Conservation (phyloP, 2,329 filamentous ascomycete genomes). For the Helminthosporium solani region DNA sequence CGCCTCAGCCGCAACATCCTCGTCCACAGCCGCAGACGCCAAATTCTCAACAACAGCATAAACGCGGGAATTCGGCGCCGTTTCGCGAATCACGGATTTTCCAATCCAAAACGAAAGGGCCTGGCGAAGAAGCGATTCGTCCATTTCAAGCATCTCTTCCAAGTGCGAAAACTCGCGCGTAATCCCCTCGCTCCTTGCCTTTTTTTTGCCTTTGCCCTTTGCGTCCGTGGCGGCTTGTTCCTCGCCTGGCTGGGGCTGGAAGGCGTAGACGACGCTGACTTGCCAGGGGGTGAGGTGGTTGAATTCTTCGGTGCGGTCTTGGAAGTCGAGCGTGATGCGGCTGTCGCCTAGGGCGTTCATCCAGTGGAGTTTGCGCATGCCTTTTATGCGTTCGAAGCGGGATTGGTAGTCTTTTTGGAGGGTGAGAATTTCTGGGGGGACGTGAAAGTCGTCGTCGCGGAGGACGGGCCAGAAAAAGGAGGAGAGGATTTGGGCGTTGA, state of each 20-base stretch:
- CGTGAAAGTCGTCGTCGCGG: slow-evolving; percentile 65
- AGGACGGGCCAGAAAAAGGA: slow-evolving; percentile 91
- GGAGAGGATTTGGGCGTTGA: slow-evolving; percentile 84
- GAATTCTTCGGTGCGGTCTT: slow-evolving; percentile 73
- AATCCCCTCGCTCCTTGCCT: slow-evolving; percentile 26
- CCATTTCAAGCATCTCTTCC: slow-evolving; percentile 64
- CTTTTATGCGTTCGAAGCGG: slow-evolving; percentile 78
- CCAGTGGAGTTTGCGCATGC: slow-evolving; percentile 85
- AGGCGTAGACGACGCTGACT: slow-evolving; percentile 83
- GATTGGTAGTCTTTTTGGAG: slow-evolving; percentile 70
- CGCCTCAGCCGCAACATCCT: slow-evolving; percentile 41
- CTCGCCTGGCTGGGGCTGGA: slow-evolving; percentile 56
- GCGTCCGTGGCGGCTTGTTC: slow-evolving; percentile 15
- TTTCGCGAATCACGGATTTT: slow-evolving; percentile 63
- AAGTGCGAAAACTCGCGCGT: slow-evolving; percentile 49
- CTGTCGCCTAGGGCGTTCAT: slow-evolving; percentile 78
- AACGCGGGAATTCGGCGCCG: slow-evolving; percentile 41
- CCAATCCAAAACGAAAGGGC: slow-evolving; percentile 72
- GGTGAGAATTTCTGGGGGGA: slow-evolving; percentile 59
- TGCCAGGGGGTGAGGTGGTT: slow-evolving; percentile 83
- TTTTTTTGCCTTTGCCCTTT: slow-evolving; percentile 10
- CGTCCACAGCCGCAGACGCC: slow-evolving; percentile 23
- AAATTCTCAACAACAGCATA: slow-evolving; percentile 68
- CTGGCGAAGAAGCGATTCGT: slow-evolving; percentile 67
- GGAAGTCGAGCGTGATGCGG: slow-evolving; percentile 76